Conservation (phyloP, 106 monocot genomes). For the Amphibolis antarctica region DNA sequence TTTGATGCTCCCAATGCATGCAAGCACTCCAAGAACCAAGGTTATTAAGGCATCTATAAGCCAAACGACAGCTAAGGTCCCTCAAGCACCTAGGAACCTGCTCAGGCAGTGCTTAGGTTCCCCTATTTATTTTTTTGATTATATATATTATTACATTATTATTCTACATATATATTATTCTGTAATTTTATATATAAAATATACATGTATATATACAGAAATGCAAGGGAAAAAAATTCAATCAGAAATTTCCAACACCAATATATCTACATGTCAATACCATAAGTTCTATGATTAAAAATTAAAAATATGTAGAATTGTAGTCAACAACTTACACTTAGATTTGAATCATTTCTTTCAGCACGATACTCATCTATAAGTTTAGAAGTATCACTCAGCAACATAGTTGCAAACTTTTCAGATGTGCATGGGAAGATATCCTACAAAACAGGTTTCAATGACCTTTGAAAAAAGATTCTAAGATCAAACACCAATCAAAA, state of each 20-base stretch:
- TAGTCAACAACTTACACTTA: slow-evolving; percentile 55
- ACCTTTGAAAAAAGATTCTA: not conserved
- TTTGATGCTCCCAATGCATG: no score
- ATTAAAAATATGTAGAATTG: not conserved
- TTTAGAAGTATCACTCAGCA: slow-evolving; percentile 72
- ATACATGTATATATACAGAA: not conserved
- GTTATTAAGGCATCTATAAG: no score
- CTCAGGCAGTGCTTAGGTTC: no score
- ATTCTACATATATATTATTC: no score
- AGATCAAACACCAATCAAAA: not conserved
- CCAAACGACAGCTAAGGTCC: no score
- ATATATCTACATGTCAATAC: not conserved
- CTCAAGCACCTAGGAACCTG: no score
- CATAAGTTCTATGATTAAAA: not conserved
- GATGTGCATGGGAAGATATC: slow-evolving; percentile 83
- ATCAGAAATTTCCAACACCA: not conserved
- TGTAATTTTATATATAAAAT: not conserved
- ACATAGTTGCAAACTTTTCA: slow-evolving; percentile 61
- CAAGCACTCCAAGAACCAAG: no score
- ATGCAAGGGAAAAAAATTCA: not conserved
- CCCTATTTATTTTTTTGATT: no score
- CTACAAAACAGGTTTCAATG: slow-evolving; percentile 20
- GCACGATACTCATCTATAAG: slow-evolving; percentile 67
- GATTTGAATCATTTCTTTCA: slow-evolving; percentile 71
- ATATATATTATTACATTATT: no score